Evolutionary conservation across 345 rosid species (phyloP), one percentile per base, ranked within the genome.

Genomic region (Luvunga scandens): DNA sequence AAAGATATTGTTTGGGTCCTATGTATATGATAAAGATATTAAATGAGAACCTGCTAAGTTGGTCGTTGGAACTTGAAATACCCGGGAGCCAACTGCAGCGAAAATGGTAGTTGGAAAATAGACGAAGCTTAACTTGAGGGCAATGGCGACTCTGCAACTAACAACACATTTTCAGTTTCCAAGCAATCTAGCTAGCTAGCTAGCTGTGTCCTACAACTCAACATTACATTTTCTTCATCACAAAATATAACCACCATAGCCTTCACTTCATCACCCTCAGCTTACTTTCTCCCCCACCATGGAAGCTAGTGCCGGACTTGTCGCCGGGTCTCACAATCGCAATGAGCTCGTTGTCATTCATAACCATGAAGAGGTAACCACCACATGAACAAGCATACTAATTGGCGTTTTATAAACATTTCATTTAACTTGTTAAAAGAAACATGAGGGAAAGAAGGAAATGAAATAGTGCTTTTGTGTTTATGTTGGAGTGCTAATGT

Each of bases 231-330:
- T 50, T 75, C 24, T 7, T 30, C 25, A 75, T 83, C 81, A 76
- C 86, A 84, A 80, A 83, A 85, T 30, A 69, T 39, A 81, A 66
- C 70, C 81, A n/a, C 66, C 67, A 75, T 79, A 22, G 63, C 61
- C 70, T 57, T 61, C 60, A 81, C 81, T 63, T 71, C 75, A 6
- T 31, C n/a, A 55, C 71, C 61, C 63, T 74, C 69, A 38, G 48
- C 19, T 66, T 66, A 55, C 69, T 74, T 79, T 38, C 61, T 31
- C 62, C 66, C 22, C 33, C 68, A 6, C 79, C 80, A 93, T 96
- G 99, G 99, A 96, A 86, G 99, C 99, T n/a, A 91, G 94, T 31
- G 99, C 97, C 56, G 99, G 98, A 66, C 97, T 96, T 16, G 97
- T 96, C 4, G 99, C 98, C 34, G 99, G 99, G 60, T 96, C 99